Conservation (phyloP, 176 grass and related monocot genomes). For the Hordeum marinum region DNA sequence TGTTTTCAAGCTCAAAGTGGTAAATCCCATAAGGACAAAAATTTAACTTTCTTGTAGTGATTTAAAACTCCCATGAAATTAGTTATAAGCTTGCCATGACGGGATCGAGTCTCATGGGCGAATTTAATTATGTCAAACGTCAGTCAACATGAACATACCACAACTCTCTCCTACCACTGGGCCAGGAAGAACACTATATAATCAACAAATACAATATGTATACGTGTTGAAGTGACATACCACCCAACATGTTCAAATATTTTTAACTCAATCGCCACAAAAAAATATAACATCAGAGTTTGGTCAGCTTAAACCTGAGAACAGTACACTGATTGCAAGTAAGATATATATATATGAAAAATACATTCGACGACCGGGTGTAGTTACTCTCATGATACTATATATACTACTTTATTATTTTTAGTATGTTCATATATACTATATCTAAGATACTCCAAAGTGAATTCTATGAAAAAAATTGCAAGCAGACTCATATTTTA, state of each 20-base stretch:
- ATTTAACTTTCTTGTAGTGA: neutral
- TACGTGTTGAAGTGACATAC: neutral
- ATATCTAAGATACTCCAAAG: too few relatives aligned
- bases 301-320: neutral
- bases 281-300: neutral
- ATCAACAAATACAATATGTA: too few relatives aligned
- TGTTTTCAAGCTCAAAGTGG: neutral
- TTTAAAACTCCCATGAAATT: neutral
- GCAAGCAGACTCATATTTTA: too few relatives aligned
- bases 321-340: constrained; percentile 1
- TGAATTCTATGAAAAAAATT: too few relatives aligned
- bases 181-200: too few relatives aligned
- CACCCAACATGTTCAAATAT: neutral
- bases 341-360: too few relatives aligned
- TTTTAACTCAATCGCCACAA: neutral
- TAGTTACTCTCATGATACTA: too few relatives aligned
- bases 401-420: too few relatives aligned
- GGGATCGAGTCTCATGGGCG: neutral
- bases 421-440: too few relatives aligned
- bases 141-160: neutral
- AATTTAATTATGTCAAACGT: neutral
- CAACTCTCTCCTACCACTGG: neutral
- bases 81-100: neutral
- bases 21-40: neutral
- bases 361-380: too few relatives aligned